Percentiles rank a stretch among this genome's conserved stretches.
These are phyloP conservation scores for Prunus mongolica DNA, from an alignment of 306 rosid genomes.

Conservation along the genomic window DNA sequence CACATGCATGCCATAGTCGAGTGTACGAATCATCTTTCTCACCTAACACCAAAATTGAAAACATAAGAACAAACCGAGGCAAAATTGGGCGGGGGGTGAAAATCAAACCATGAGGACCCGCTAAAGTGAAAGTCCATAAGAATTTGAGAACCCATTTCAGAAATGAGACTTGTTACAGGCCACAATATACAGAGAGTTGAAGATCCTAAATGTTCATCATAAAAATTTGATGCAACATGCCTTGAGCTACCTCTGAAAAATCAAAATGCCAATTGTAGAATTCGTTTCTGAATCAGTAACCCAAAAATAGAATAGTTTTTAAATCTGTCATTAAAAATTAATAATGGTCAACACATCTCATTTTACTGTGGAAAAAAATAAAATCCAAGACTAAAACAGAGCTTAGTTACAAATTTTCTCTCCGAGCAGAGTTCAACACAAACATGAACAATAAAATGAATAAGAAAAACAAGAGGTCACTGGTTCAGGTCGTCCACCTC, in stretches of 20 bases:
- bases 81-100: background rate
- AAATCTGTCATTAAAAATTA: background rate
- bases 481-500: background rate
- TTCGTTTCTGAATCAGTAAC: background rate
- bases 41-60: slow-evolving; percentile 15
- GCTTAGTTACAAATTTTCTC: background rate
- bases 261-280: background rate
- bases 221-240: background rate
- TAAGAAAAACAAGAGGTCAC: background rate
- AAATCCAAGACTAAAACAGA: background rate
- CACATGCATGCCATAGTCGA: slow-evolving; percentile 53
- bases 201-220: background rate
- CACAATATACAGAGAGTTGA: background rate
- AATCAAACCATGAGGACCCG: background rate
- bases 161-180: too few relatives aligned
- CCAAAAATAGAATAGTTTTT: background rate
- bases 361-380: background rate
- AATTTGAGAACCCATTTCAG: background rate
- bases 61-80: background rate
- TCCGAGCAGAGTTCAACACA: background rate
- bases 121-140: background rate
- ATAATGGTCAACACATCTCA: background rate
- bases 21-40: slow-evolving; percentile 22
- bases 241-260: background rate
- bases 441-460: too few relatives aligned